phyloP scores from a whole-genome alignment of 345 rosid genomes.

The Eutrema heterophyllum region DNA sequence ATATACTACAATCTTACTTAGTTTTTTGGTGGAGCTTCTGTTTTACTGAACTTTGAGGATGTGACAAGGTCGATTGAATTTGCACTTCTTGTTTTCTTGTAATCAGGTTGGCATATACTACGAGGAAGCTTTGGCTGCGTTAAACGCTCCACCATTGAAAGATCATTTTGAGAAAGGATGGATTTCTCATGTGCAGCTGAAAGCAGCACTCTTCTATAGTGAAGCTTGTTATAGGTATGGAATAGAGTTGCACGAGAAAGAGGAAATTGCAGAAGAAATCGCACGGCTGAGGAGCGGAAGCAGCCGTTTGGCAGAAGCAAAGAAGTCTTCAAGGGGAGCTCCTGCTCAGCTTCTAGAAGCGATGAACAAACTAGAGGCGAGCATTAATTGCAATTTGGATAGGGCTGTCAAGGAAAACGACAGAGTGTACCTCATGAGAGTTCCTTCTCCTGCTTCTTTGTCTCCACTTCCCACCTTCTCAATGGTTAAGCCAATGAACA shows the following conservation, averaged over 20 bases:
- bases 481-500: conserved; percentile 85
- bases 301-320: conserved; percentile 68
- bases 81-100: not conserved
- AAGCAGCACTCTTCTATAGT: conserved; percentile 73
- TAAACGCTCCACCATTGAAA: conserved; percentile 63
- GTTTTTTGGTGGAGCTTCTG: not conserved
- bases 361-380: conserved; percentile 66
- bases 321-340: conserved; percentile 78
- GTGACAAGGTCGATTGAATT: not conserved
- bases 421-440: conserved; percentile 96
- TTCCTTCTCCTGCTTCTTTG: conserved; percentile 80
- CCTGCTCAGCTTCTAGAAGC: conserved; percentile 87
- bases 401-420: conserved; percentile 98
- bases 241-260: conserved; percentile 91
- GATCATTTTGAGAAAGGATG: conserved; percentile 96
- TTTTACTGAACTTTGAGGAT: not conserved
- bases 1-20: not conserved
- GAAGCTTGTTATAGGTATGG: conserved; percentile 91
- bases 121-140: conserved; percentile 85
- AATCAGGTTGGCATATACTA: conserved; percentile 83
- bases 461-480: conserved; percentile 80
- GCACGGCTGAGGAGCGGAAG: conserved; percentile 73
- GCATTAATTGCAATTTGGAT: conserved; percentile 68
- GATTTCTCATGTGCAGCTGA: conserved; percentile 87
- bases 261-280: conserved; percentile 92